Evolutionary conservation across 2,329 filamentous ascomycete species (phyloP).

Genomic region (Penicillium capsulatum): DNA sequence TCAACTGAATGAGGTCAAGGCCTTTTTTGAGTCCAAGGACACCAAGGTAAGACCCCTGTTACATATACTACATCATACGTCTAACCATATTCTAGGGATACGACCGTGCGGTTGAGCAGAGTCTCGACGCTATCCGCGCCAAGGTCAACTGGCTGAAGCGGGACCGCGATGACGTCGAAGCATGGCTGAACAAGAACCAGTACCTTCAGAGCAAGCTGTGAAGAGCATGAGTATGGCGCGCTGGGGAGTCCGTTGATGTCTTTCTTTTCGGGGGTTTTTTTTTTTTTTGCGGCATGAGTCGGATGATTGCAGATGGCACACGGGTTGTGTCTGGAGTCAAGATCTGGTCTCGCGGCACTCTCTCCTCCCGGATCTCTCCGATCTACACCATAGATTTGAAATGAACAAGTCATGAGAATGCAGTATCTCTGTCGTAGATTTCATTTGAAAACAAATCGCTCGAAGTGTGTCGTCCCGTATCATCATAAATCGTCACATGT

Average conservation of each 20-base stretch:
- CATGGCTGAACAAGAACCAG: slow-evolving; percentile 64
- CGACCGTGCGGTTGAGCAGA: slow-evolving; percentile 85
- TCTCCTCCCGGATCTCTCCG: too few relatives aligned
- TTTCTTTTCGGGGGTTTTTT: not conserved
- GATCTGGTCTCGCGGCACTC: too few relatives aligned
- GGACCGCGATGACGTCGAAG: slow-evolving; percentile 71
- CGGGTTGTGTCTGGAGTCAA: too few relatives aligned
- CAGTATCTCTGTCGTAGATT: too few relatives aligned
- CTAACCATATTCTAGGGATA: slow-evolving; percentile 54
- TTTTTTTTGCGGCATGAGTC: not conserved
- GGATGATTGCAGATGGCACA: too few relatives aligned
- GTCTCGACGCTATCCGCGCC: slow-evolving; percentile 74
- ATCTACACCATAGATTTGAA: too few relatives aligned
- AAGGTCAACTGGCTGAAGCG: slow-evolving; percentile 78
- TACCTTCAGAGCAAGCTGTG: slow-evolving; percentile 48
- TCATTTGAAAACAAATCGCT: too few relatives aligned
- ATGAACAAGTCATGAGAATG: too few relatives aligned
- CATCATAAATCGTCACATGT: too few relatives aligned
- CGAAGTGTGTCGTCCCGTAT: too few relatives aligned
- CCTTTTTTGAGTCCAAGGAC: slow-evolving; percentile 77
- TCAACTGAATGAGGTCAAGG: slow-evolving; percentile 70
- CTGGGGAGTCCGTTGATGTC: not conserved
- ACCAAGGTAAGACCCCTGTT: slow-evolving; percentile 57
- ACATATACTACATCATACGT: not conserved
- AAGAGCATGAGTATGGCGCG: slow-evolving; percentile 1